Percentiles rank a stretch among this genome's conserved stretches.
Evolutionary conservation across 495 filamentous ascomycete species (phyloP).

Genomic region (Penicillium steckii): DNA sequence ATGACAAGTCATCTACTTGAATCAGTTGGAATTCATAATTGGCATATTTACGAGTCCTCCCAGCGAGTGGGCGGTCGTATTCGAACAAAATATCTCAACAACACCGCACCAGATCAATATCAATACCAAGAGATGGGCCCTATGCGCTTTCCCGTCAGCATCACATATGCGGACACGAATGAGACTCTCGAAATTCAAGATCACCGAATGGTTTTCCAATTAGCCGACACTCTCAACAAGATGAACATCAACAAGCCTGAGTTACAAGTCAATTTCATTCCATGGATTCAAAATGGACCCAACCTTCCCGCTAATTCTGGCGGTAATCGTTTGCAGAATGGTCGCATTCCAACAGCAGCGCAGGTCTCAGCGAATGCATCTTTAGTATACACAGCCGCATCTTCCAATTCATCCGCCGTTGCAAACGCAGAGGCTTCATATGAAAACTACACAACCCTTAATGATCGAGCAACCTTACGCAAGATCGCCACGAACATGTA

Average conservation of each 20-base stretch:
- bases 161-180: constrained; percentile 50
- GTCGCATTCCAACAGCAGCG: constrained; percentile 38
- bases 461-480: constrained; percentile 33
- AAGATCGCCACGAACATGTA: constrained; percentile 59
- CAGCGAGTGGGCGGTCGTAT: constrained; percentile 56
- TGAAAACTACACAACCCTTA: constrained; percentile 17
- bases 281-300: constrained; percentile 54
- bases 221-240: constrained; percentile 56
- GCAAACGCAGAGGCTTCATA: constrained; percentile 36
- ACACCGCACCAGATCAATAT: constrained; percentile 56
- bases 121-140: constrained; percentile 77
- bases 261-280: constrained; percentile 63
- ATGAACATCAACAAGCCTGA: constrained; percentile 52
- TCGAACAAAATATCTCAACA: constrained; percentile 60
- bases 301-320: constrained; percentile 53
- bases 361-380: constrained; percentile 31
- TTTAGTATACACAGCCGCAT: constrained; percentile 29
- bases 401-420: constrained; percentile 34
- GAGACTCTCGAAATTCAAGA: constrained; percentile 56
- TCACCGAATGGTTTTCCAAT: constrained; percentile 63
- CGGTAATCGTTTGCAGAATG: constrained; percentile 52
- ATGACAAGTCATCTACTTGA: constrained; percentile 54
- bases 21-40: constrained; percentile 53
- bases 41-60: constrained; percentile 54
- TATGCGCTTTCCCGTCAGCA: constrained; percentile 59